Evolutionary conservation across 805 yeast species (phyloP).

Genomic region (Schwanniomyces polymorphus): DNA sequence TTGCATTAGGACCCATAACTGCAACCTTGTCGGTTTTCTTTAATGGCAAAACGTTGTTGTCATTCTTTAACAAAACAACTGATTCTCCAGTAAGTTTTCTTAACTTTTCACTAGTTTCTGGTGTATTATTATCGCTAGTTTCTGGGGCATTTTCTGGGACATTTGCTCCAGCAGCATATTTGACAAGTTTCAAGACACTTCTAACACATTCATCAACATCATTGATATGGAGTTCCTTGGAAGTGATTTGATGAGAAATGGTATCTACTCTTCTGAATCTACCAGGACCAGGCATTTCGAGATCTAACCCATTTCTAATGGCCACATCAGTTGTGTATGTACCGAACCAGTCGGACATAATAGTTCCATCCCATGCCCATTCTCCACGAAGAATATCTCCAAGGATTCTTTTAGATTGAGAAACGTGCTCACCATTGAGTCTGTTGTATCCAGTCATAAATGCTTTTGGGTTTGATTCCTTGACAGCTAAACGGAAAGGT

Average conservation of each 20-base stretch:
- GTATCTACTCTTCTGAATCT: constrained; percentile 15
- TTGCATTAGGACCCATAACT: constrained; percentile 34
- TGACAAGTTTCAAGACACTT: constrained; percentile 24
- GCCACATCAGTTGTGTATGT: constrained; percentile 25
- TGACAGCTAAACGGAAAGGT: constrained; percentile 32
- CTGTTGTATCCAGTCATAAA: constrained; percentile 33
- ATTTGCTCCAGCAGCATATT: constrained; percentile 19
- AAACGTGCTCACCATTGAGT: constrained; percentile 30
- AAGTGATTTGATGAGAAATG: constrained; percentile 19
- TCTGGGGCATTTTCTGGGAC: constrained; percentile 22
- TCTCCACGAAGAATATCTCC: constrained; percentile 25
- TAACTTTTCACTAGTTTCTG: constrained; percentile 20
- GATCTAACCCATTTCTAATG: constrained; percentile 28
- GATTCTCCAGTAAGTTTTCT: constrained; percentile 24
- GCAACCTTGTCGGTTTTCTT: constrained; percentile 29
- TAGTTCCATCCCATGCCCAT: constrained; percentile 32
- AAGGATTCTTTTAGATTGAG: constrained; percentile 23
- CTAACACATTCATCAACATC: constrained; percentile 27
- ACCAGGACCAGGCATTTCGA: constrained; percentile 38
- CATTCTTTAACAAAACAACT: constrained; percentile 30
- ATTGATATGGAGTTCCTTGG: constrained; percentile 23
- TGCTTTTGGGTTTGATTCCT: constrained; percentile 26
- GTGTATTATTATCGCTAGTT: constrained; percentile 19
- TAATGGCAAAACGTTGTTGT: constrained; percentile 25
- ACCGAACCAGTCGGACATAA: constrained; percentile 37